Base-by-base conservation (phyloP, 2,329 filamentous ascomycete species). In the Diaporthe citriasiana region DNA sequence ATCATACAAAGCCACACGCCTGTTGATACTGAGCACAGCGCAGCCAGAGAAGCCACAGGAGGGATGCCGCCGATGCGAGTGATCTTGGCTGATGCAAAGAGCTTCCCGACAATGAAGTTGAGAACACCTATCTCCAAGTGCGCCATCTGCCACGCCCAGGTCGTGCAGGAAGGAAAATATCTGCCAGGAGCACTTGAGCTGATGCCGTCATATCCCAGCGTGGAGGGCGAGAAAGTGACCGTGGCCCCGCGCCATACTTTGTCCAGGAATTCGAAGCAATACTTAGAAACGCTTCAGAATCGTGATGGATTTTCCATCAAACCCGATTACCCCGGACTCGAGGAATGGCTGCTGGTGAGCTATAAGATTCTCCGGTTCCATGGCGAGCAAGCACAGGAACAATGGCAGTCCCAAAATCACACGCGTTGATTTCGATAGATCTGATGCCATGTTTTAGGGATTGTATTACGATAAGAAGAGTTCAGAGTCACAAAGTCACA, bases 141-240 rank as follows among this genome's bases (percentile, higher is more conserved):
- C 3, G 35, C 56, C 56, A 59, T 59, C 35, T 59, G 56, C 56
- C 56, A 59, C n/a, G 56, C 56, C 56, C 35, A 59, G n/a, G 56
- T 40, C 56, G 33, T 57, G 19, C 33, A 57, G 33, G 55, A 57
- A 57, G 19, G 55, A 57, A 10, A 57, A 57, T 33, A 38, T n/a
- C 33, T 57, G 55, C 55, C 55, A 57, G 19, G 55, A 57, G n/a
- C n/a, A n/a, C n/a, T n/a, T n/a, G n/a, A n/a, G 55, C 55, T n/a
- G 19, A 57, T 57, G 55, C 33, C 15, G 19, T 57, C 55, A 33
- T 38, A 57, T 22, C 33, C 55, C 33, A 57, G 55, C 10, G 55
- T 38, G 12, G 55, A 38, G 33, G 55, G 56, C 13, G 56, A 40
- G 56, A 59, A 40, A 5, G 56, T 59, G 33, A 25, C 35, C 35